Conservation (phyloP, 2,329 filamentous ascomycete genomes). For the Ascochyta viciae-villosae region DNA sequence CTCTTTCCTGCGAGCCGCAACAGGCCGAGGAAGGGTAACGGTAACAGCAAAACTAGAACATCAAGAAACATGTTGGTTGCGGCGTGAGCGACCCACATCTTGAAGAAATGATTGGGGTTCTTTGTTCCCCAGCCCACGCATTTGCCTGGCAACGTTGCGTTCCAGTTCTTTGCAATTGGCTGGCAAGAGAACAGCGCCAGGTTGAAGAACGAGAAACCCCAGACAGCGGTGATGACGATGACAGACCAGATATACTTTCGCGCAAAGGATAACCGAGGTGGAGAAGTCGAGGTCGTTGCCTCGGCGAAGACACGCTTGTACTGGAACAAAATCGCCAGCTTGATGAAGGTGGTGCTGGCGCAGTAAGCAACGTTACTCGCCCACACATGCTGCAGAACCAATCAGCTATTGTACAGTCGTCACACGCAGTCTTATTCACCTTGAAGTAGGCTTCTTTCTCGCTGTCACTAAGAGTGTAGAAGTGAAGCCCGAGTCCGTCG, state of each 20-base stretch:
- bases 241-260: constrained; percentile 27
- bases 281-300: constrained; percentile 19
- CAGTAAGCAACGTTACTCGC: constrained; percentile 41
- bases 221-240: constrained; percentile 32
- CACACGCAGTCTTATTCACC: constrained; percentile 16
- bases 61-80: constrained; percentile 45
- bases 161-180: constrained; percentile 44
- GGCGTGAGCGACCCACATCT: constrained; percentile 38
- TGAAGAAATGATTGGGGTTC: constrained; percentile 34
- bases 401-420: constrained; percentile 1
- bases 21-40: constrained; percentile 41
- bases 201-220: constrained; percentile 42
- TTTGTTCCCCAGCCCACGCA: constrained; percentile 49
- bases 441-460: constrained; percentile 38
- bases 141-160: constrained; percentile 23
- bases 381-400: constrained; percentile 37
- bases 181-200: constrained; percentile 42
- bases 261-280: constrained; percentile 21
- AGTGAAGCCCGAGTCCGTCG: constrained; percentile 44
- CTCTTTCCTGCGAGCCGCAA: constrained; percentile 42
- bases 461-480: constrained; percentile 30
- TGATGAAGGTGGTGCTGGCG: constrained; percentile 44
- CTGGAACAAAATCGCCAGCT: constrained; percentile 48
- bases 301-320: constrained; percentile 47
- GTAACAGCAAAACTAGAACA: constrained; percentile 38